phyloP scores from a whole-genome alignment of 805 yeast genomes.

The Phaffomyces thermotolerans region DNA sequence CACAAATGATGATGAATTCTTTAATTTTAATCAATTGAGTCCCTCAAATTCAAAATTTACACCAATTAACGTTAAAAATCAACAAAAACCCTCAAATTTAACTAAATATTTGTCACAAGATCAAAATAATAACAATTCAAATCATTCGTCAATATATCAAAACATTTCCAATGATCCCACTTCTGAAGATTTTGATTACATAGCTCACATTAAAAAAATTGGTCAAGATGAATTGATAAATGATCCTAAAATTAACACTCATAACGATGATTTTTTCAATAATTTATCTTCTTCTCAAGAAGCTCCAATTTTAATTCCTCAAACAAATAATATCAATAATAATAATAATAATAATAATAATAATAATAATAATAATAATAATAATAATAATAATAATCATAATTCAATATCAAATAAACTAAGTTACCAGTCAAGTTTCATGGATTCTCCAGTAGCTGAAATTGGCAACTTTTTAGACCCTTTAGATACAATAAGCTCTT shows the following conservation, averaged over 20 bases:
- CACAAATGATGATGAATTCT: constrained; percentile 19
- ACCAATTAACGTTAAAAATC: not conserved
- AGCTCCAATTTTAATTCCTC: constrained; percentile 10
- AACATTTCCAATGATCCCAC: constrained; percentile 31
- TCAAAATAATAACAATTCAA: not conserved
- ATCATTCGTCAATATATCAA: too few species aligned
- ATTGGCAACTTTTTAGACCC: constrained; percentile 22
- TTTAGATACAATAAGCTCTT: constrained; percentile 18
- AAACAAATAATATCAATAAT: not conserved
- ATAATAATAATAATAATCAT: not conserved
- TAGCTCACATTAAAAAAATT: constrained; percentile 54
- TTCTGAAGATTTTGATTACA: constrained; percentile 53
- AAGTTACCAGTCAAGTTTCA: constrained; percentile 13
- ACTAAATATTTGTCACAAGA: constrained; percentile 16
- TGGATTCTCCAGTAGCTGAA: constrained; percentile 21
- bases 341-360: not conserved
- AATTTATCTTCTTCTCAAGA: constrained; percentile 5
- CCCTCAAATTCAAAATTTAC: not conserved
- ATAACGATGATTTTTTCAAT: constrained; percentile 1
- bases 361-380: not conserved
- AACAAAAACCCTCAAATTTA: constrained; percentile 15
- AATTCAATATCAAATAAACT: constrained; percentile 1
- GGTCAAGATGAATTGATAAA: constrained; percentile 32
- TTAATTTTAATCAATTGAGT: constrained; percentile 12
- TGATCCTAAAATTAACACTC: not conserved